Base-by-base conservation (phyloP, 2,329 filamentous ascomycete genomes). In the Graphilbum fragrans region DNA sequence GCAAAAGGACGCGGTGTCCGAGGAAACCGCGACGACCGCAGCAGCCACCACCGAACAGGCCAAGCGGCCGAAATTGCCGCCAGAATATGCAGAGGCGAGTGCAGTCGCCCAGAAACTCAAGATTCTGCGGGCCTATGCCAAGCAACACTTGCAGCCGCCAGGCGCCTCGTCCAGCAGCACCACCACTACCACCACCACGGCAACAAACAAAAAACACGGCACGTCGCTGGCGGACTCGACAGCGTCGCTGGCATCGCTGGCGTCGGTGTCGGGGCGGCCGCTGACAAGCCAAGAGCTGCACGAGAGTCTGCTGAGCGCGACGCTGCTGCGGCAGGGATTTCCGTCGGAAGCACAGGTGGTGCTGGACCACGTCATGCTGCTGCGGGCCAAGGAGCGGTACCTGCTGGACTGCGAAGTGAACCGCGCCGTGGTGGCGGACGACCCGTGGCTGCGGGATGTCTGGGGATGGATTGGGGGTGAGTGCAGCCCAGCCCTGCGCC, bases 381-480 rank as follows among this genome's bases (percentile, higher is more conserved):
- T 74, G 31, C 71, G 77, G 16, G 73, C 75, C 8, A 72, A 72
- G 47, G 74, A 77, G 49, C 70, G 66, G 41, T 82, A 81, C 47
- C 59, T 80, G 1, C 79, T 81, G 46, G 66, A 87, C 51, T 77
- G 76, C 44, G 59, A 62, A 16, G 70, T 65, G 37, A 92, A 92
- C 52, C 71, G 72, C 46, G 61, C 69, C 6, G 71, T 88, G n/a
- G 70, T 83, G 1, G 65, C 69, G 6, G 82, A 86, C 45, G 80
- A 88, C 52, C 74, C 73, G 23, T 85, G 82, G 74, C 64, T 90
- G n/a, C 71, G 77, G 43, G 80, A 83, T 42, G 64, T 84, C n/a
- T 93, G 86, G 86, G 73, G 77, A 37, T 85, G 83, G 69, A 67
- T 88, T 37, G 69, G 73, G 44, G 76, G 82, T 77, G 53, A 54